Percentiles rank a stretch among this genome's conserved stretches.
Evolutionary conservation across 768 basidiomycete genomes (phyloP).

Genomic region (Termitomyces sp.): DNA sequence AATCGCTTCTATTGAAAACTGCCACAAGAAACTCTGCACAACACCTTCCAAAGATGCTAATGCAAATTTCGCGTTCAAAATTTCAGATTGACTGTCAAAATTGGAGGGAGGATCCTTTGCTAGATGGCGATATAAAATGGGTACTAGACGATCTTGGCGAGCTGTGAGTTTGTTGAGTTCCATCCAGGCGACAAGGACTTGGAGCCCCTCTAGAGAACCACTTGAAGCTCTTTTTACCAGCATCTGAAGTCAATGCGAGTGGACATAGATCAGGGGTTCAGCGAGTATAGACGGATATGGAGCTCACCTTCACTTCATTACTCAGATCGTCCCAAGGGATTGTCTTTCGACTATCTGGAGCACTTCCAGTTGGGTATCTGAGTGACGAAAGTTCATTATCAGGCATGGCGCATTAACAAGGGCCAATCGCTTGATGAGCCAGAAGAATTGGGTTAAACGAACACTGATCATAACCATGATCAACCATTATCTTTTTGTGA

Average conservation of each 20-base stretch:
- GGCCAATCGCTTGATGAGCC: background rate
- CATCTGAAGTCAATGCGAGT: background rate
- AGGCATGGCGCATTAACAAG: background rate
- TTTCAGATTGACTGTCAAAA: background rate
- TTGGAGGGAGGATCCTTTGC: background rate
- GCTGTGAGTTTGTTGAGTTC: constrained; percentile 10
- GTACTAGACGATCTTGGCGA: constrained; percentile 6
- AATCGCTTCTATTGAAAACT: background rate
- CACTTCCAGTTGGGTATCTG: background rate
- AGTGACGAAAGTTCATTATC: background rate
- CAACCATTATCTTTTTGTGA: background rate
- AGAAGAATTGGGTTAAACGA: too few relatives aligned
- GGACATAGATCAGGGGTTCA: background rate
- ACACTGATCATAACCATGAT: background rate
- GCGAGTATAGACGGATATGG: background rate
- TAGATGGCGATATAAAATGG: constrained; percentile 5
- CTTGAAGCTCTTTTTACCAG: constrained; percentile 1
- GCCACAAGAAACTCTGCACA: constrained; percentile 7
- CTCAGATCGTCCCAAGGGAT: constrained; percentile 9
- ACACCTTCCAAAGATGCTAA: constrained; percentile 5
- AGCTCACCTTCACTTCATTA: constrained; percentile 1
- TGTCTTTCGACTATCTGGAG: constrained; percentile 4
- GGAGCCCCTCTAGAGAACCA: constrained; percentile 6
- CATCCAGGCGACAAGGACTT: constrained; percentile 11
- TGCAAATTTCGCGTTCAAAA: constrained; percentile 3